These are phyloP conservation scores for Auriscalpium microsporum DNA, from an alignment of 768 basidiomycete species.

Conservation along the genomic window DNA sequence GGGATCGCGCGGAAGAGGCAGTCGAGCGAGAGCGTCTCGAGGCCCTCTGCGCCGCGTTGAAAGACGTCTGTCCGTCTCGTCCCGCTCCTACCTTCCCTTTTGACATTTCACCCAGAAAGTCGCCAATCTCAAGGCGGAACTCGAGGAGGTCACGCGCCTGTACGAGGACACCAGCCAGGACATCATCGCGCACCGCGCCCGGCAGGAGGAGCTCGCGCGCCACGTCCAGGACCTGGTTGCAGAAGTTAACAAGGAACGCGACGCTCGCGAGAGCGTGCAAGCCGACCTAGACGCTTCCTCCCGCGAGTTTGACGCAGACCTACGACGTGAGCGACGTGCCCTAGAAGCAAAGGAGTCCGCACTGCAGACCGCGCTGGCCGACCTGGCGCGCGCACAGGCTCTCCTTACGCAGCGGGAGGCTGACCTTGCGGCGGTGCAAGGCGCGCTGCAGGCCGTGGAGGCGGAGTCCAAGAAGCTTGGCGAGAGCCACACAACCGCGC, in stretches of 20 bases:
- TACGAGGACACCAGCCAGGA: constrained; percentile 60
- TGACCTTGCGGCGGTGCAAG: constrained; percentile 69
- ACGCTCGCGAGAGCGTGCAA: constrained; percentile 45
- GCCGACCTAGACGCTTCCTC: constrained; percentile 48
- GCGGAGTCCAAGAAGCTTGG: constrained; percentile 72
- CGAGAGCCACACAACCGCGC: constrained; percentile 74
- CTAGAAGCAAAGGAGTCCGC: constrained; percentile 67
- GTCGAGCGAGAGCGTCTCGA: constrained; percentile 65
- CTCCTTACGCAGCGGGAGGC: constrained; percentile 63
- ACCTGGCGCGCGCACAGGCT: constrained; percentile 53
- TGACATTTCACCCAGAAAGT: constrained; percentile 51
- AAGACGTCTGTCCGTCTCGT: constrained; percentile 49
- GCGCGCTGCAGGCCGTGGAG: constrained; percentile 62
- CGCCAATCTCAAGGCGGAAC: constrained; percentile 48
- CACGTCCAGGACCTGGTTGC: constrained; percentile 66
- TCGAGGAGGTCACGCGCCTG: constrained; percentile 54
- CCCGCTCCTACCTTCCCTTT: neutral
- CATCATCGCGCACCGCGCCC: constrained; percentile 54
- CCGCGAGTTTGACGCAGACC: constrained; percentile 52
- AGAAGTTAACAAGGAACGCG: constrained; percentile 51
- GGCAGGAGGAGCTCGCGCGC: constrained; percentile 69
- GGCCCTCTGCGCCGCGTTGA: constrained; percentile 60
- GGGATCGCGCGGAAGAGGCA: constrained; percentile 61
- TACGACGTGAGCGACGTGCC: constrained; percentile 51
- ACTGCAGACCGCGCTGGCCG: constrained; percentile 52